These are phyloP conservation scores for Cercospora zeina DNA, from an alignment of 2,329 filamentous ascomycete genomes.

Conservation along the genomic window DNA sequence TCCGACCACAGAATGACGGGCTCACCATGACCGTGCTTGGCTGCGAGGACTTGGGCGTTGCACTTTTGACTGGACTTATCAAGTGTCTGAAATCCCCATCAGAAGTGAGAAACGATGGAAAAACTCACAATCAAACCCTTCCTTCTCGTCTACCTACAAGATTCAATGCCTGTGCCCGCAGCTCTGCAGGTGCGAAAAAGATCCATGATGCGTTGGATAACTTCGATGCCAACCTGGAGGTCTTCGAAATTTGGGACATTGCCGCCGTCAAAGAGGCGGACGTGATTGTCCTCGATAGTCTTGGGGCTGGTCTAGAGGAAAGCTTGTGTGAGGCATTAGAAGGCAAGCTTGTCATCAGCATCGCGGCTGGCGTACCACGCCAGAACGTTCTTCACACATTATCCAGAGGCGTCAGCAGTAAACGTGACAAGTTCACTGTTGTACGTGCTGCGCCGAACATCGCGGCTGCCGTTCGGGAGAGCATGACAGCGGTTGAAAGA, in stretches of 20 bases:
- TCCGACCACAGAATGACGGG: slow-evolving; percentile 32
- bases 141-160: slow-evolving; percentile 65
- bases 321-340: slow-evolving; percentile 70
- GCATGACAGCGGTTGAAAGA: slow-evolving; percentile 74
- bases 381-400: slow-evolving; percentile 61
- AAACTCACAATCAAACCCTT: slow-evolving; percentile 39
- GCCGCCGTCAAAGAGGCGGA: slow-evolving; percentile 67
- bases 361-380: slow-evolving; percentile 74
- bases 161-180: slow-evolving; percentile 80
- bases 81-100: slow-evolving; percentile 56
- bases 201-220: slow-evolving; percentile 66
- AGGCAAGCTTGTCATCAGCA: slow-evolving; percentile 79
- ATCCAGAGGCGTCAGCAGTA: slow-evolving; percentile 51
- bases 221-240: slow-evolving; percentile 62
- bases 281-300: slow-evolving; percentile 76
- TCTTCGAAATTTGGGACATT: slow-evolving; percentile 72
- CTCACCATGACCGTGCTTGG: slow-evolving; percentile 79
- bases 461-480: slow-evolving; percentile 73
- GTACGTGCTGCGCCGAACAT: slow-evolving; percentile 86
- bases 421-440: slow-evolving; percentile 60
- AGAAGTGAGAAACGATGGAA: slow-evolving; percentile 4
- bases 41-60: slow-evolving; percentile 85
- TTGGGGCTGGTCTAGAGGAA: slow-evolving; percentile 67
- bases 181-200: slow-evolving; percentile 66
- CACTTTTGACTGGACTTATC: slow-evolving; percentile 78